These are phyloP conservation scores for Pythium sukuiense DNA, from an alignment of 352 stramenopile genomes.

Conservation along the genomic window DNA sequence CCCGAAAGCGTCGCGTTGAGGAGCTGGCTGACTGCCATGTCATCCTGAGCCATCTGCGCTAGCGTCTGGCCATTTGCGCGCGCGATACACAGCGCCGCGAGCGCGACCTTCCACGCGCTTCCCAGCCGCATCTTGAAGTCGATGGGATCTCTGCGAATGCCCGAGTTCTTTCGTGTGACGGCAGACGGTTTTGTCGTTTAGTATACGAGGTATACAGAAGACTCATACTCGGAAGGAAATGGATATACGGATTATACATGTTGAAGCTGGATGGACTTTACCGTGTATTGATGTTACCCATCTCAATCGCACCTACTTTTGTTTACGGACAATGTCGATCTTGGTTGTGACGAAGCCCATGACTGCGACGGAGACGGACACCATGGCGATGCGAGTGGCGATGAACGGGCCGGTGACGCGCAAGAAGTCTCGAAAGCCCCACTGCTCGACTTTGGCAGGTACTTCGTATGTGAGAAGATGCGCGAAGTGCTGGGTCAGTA, in stretches of 20 bases:
- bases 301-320: conserved; percentile 18
- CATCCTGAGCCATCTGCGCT: not conserved
- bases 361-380: conserved; percentile 59
- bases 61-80: not conserved
- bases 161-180: not conserved
- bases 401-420: conserved; percentile 60
- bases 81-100: conserved; percentile 1
- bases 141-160: not conserved
- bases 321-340: conserved; percentile 33
- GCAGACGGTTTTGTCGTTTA: not conserved
- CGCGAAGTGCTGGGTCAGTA: conserved; percentile 58
- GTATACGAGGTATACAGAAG: conserved; percentile 21
- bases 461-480: conserved; percentile 74
- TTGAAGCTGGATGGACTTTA: conserved; percentile 4
- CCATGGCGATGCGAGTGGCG: conserved; percentile 59
- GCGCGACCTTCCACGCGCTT: conserved; percentile 15
- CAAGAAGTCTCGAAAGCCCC: conserved; percentile 70
- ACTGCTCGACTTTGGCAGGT: conserved; percentile 61
- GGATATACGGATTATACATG: conserved; percentile 12
- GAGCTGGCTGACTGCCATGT: conserved; percentile 2
- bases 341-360: conserved; percentile 76
- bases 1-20: conserved; percentile 22
- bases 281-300: not conserved
- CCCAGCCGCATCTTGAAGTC: conserved; percentile 23
- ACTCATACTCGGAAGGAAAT: conserved; percentile 11